Percentiles rank a stretch among this genome's conserved stretches.
These are phyloP conservation scores for Thalassiosira hispida DNA, from an alignment of 352 stramenopile genomes.

Conservation along the genomic window DNA sequence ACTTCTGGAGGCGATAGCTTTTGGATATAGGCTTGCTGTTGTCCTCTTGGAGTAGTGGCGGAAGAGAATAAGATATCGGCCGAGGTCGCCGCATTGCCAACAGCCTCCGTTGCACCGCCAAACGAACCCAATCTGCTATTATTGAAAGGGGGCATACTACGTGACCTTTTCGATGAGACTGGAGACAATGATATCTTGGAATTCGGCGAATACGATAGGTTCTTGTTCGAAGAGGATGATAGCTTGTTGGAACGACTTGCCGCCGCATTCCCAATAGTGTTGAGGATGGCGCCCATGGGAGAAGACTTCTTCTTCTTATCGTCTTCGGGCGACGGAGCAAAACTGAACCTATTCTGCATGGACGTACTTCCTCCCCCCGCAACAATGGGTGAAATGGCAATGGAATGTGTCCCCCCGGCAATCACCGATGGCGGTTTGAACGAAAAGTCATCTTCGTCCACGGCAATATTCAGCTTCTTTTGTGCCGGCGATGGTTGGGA, in stretches of 20 bases:
- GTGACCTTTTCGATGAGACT: slow-evolving; percentile 1
- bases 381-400: slow-evolving; percentile 44
- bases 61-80: neutral
- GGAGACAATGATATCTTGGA: slow-evolving; percentile 10
- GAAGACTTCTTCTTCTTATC: neutral
- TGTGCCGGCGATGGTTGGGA: neutral
- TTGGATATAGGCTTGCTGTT: neutral
- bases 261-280: slow-evolving; percentile 1
- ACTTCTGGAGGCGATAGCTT: neutral
- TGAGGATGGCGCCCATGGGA: neutral
- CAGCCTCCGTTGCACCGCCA: no score
- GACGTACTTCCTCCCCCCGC: neutral
- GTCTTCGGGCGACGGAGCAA: neutral
- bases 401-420: neutral
- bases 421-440: slow-evolving; percentile 43
- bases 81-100: no score
- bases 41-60: neutral
- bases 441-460: slow-evolving; percentile 56
- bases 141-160: neutral
- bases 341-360: slow-evolving; percentile 6
- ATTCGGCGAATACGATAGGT: neutral
- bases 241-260: neutral
- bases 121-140: no score
- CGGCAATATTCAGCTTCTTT: slow-evolving; percentile 31
- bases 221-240: neutral